Base-by-base conservation (phyloP, 805 yeast species). In the Lachancea fermentati region DNA sequence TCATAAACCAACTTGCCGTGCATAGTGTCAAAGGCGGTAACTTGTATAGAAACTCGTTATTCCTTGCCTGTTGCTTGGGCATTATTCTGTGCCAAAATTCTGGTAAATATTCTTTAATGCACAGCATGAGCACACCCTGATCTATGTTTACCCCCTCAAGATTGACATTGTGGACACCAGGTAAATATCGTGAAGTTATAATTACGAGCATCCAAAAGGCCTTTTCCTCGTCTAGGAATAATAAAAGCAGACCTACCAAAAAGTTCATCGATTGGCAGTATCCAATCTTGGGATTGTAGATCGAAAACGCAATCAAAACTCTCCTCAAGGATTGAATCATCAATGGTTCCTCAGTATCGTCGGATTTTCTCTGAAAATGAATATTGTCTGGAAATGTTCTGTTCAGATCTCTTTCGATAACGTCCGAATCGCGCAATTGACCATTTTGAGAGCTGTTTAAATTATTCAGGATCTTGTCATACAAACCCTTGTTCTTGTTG, bases 1-100 rank as follows among this genome's bases (percentile, higher is more conserved):
- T 85, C 97, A 93, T 91, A 57, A 93, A 93, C 98, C 98, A 93
- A 40, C 95, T 80, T 0, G 96, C 91, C 1, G 97, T 93, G 50
- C 95, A 93, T 34, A 93, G 70, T 1, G 96, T 85, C 3, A 93
- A 75, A 2, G 97, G 95, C 1, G 98, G 97, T 32, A 89, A 65
- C 49, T 83, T 81, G 12, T 77, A 71, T 24, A 91, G 69, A 45
- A 85, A 79, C 54, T 73, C 69, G 33, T 67, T 55, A 22, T 49
- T 58, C 7, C 34, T 36, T 15, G 30, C 18, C 19, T 39, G 34
- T n/a, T 40, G 29, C 14, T 32, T 29, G 4, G 39, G 15, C 4
- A 36, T 36, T 16, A 52, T 50, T 15, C 54, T 47, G 12, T 36
- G 62, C 96, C 97, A 91, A 30, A 86, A 73, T 35, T 74, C 76